Base-by-base conservation (phyloP, 2,329 filamentous ascomycete species). In the Pseudogymnoascus sp. region DNA sequence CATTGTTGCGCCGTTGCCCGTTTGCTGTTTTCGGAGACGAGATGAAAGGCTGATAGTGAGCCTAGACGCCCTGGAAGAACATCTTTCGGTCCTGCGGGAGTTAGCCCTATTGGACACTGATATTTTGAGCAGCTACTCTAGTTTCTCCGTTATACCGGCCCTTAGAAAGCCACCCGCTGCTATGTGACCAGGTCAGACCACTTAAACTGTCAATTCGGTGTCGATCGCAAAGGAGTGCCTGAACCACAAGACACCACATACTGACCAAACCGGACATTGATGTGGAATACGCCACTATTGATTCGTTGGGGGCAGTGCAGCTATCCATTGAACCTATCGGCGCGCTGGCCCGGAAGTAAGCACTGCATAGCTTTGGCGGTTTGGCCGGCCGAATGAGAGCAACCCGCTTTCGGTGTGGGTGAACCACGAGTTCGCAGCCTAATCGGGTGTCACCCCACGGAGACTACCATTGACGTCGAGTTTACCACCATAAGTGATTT, bases 361-460 rank as follows among this genome's bases (percentile, higher is more conserved):
- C 43, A 33, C 25, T 18, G 25, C 25, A 33, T 53, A 18, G 25
- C 25, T 12, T 5, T 18, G 18, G n/a, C 43, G 43, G 43, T 33
- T 53, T 53, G 47, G 28, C n/a, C 25, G 47, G 47, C 47, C n/a
- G 25, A 18, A 12, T 33, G 22, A 25, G 47, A 33, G n/a, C 43
- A 30, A 18, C 47, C 47, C 2, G 47, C n/a, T 53, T 53, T 53
- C 47, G 28, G 47, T 53, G 47, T 50, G 47, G 47, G 47, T 53
- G 47, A 53, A 33, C 47, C 47, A 53, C 47, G 28, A 53, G 28
- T 53, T 53, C 25, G 30, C 47, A 12, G 9, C 47, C 47, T 53
- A 53, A 53, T 12, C 28, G 47, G 47, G 47, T 2, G 18, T 53
- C 43, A 53, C 47, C 33, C 47, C 47, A 53, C 47, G 9, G 12